Evolutionary conservation across 1,139 yeast genomes (phyloP).

Genomic region (Kodamaea alishanica): DNA sequence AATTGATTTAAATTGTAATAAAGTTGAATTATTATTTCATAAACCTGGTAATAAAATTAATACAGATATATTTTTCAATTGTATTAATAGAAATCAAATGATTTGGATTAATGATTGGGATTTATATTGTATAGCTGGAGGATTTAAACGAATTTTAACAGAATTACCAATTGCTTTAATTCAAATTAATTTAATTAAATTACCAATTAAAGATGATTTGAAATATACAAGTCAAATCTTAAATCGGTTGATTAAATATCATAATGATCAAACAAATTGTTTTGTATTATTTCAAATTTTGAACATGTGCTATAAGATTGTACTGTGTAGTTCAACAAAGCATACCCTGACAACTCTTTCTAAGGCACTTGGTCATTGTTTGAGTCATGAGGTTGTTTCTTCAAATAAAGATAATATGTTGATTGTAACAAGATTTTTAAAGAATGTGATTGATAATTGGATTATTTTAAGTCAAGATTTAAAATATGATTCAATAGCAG

Average conservation of each 20-base stretch:
- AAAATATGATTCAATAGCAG: constrained; percentile 17
- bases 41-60: constrained; percentile 56
- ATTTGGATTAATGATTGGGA: constrained; percentile 64
- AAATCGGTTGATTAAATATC: constrained; percentile 23
- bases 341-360: constrained; percentile 47
- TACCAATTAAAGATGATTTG: constrained; percentile 48
- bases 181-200: constrained; percentile 36
- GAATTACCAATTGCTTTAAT: constrained; percentile 46
- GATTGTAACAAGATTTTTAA: constrained; percentile 50
- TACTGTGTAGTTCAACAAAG: constrained; percentile 30
- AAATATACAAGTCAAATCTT: constrained; percentile 37
- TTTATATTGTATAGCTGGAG: constrained; percentile 53
- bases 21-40: constrained; percentile 49
- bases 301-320: constrained; percentile 35
- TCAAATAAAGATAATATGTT: constrained; percentile 44
- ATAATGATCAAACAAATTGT: constrained; percentile 9
- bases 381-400: constrained; percentile 50
- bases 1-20: constrained; percentile 39
- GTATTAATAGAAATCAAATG: constrained; percentile 53
- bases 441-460: constrained; percentile 50
- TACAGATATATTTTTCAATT: constrained; percentile 48
- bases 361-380: constrained; percentile 47
- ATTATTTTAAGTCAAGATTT: constrained; percentile 15
- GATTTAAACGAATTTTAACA: constrained; percentile 46
- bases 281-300: constrained; percentile 39